A percentile compares a stretch with the other conserved stretches of the same genome.
These are phyloP conservation scores for Boletus rufocinnamomeus DNA, from an alignment of 768 basidiomycete genomes.

Conservation along the genomic window DNA sequence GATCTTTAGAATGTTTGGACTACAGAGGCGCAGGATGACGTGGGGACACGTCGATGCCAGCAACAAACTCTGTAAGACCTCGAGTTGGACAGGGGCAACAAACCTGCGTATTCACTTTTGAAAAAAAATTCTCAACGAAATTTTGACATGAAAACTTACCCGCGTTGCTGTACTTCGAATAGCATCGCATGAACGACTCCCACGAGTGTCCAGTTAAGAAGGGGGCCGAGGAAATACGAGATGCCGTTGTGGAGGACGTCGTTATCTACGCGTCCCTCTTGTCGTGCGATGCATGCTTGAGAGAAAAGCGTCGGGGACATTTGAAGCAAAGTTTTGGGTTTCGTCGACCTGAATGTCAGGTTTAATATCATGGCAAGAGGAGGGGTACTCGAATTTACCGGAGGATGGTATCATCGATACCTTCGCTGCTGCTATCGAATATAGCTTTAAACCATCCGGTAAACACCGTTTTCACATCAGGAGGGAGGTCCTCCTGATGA, in stretches of 20 bases:
- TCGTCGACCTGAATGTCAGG: conserved; percentile 55
- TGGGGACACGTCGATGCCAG: conserved; percentile 64
- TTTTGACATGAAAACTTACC: conserved; percentile 40
- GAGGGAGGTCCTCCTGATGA: conserved; percentile 41
- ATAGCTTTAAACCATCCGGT: conserved; percentile 73
- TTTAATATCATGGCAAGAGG: conserved; percentile 3
- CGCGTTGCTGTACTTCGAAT: conserved; percentile 56
- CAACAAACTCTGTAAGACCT: conserved; percentile 67
- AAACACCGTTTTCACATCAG: conserved; percentile 48
- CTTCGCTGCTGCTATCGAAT: conserved; percentile 75
- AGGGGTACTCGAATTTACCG: conserved; percentile 41
- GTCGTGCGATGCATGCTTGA: conserved; percentile 53
- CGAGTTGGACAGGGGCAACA: conserved; percentile 51
- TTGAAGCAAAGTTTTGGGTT: conserved; percentile 64
- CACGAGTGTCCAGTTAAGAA: conserved; percentile 79
- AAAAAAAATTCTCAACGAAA: not conserved
- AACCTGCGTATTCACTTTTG: conserved; percentile 39
- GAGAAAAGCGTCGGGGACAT: conserved; percentile 69
- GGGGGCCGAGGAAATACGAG: conserved; percentile 70
- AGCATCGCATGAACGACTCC: conserved; percentile 68
- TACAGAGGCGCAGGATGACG: conserved; percentile 65
- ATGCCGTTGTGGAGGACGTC: conserved; percentile 74
- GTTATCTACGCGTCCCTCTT: conserved; percentile 59
- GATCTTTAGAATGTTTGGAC: conserved; percentile 50
- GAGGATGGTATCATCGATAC: conserved; percentile 79